These are phyloP conservation scores for Exsudoporus frostii DNA, from an alignment of 768 basidiomycete species.

Conservation along the genomic window DNA sequence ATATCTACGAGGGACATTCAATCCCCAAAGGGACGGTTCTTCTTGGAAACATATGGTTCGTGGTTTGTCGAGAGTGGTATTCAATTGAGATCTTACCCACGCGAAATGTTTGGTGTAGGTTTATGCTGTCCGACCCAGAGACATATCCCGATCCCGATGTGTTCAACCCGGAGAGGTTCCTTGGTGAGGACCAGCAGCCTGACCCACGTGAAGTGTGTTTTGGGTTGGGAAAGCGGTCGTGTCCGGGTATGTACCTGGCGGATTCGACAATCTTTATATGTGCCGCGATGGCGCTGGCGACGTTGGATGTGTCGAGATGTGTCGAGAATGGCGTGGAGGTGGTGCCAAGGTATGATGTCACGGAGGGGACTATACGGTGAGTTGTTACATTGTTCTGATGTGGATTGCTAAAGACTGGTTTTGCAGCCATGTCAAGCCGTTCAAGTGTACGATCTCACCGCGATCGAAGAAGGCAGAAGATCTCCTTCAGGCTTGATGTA, in stretches of 20 bases:
- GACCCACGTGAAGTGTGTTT: conserved; percentile 11
- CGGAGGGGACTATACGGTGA: not conserved
- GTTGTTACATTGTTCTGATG: not conserved
- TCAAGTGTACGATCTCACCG: conserved; percentile 7
- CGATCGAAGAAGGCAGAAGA: conserved; percentile 2
- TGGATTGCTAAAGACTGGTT: not conserved
- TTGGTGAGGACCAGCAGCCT: not conserved
- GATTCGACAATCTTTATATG: conserved; percentile 8
- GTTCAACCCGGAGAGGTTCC: conserved; percentile 13
- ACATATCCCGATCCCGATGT: conserved; percentile 2
- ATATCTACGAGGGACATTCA: conserved; percentile 11
- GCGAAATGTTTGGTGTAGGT: not conserved
- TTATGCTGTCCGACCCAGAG: not conserved
- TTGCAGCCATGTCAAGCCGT: conserved; percentile 9
- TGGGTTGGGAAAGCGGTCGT: conserved; percentile 8
- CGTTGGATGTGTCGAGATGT: conserved; percentile 4
- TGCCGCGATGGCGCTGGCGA: not conserved
- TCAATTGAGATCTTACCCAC: not conserved
- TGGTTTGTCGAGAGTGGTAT: not conserved
- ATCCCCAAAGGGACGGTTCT: conserved; percentile 21
- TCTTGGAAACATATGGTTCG: conserved; percentile 10
- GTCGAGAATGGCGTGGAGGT: not conserved
- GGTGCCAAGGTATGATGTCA: not conserved
- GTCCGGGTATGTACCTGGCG: conserved; percentile 4
- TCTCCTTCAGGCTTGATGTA: not conserved